A percentile compares a stretch with the other conserved stretches of the same genome.
These are phyloP conservation scores for Rhizopus sp. DNA, from an alignment of 371 early-diverging fungal species.

Conservation along the genomic window DNA sequence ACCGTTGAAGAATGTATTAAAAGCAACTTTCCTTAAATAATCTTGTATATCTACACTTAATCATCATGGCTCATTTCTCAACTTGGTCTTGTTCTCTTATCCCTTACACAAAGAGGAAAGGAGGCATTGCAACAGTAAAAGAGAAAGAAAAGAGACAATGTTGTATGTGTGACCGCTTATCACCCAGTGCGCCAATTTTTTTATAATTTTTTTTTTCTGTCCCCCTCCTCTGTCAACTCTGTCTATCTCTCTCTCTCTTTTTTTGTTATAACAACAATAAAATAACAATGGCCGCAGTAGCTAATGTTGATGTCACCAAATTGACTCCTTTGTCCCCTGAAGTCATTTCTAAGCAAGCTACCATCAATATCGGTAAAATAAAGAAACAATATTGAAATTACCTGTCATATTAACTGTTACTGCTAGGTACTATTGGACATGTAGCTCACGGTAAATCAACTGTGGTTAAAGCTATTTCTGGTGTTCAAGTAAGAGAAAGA, in stretches of 20 bases:
- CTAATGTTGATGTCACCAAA: slow-evolving; percentile 48
- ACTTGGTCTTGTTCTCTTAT: no score
- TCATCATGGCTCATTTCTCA: no score
- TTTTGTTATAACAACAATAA: background rate
- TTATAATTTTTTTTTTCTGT: background rate
- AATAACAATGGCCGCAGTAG: slow-evolving; percentile 23
- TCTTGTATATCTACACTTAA: no score
- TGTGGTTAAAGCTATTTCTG: slow-evolving; percentile 99
- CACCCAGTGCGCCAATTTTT: slow-evolving; percentile 4
- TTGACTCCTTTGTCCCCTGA: slow-evolving; percentile 84
- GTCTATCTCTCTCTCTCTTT: background rate
- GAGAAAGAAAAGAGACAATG: no score
- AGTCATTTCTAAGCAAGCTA: slow-evolving; percentile 97
- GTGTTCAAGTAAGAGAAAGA: slow-evolving; percentile 77
- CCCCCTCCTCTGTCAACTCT: background rate
- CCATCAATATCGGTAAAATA: slow-evolving; percentile 95
- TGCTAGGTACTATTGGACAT: slow-evolving; percentile 98
- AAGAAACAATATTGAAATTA: background rate
- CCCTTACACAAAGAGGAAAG: no score
- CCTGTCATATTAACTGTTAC: background rate
- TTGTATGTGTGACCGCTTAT: slow-evolving; percentile 8
- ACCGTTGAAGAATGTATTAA: no score
- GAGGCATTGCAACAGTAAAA: no score
- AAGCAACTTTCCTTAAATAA: no score
- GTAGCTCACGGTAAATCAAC: slow-evolving; percentile 99